Conservation (phyloP, 768 basidiomycete genomes). For the Boletus reticuloceps region DNA sequence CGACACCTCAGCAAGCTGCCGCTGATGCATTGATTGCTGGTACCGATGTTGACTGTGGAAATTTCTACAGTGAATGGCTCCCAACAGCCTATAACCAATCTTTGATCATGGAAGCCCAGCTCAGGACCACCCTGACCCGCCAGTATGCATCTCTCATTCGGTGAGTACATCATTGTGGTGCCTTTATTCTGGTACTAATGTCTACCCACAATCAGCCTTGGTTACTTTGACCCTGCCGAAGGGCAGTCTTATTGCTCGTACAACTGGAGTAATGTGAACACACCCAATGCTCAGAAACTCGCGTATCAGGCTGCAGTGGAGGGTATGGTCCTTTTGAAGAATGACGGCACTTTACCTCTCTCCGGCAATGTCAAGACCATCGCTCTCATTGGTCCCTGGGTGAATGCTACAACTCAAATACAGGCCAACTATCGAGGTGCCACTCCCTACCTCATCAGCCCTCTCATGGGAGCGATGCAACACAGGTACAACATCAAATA, state of each 20-base stretch:
- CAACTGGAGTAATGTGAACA: slow-evolving; percentile 47
- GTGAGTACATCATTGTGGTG: slow-evolving; percentile 21
- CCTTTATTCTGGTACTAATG: background rate
- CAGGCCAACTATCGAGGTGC: slow-evolving; percentile 57
- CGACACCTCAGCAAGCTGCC: slow-evolving; percentile 44
- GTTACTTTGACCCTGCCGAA: slow-evolving; percentile 49
- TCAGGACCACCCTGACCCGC: slow-evolving; percentile 42
- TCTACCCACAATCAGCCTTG: slow-evolving; percentile 38
- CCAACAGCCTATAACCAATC: slow-evolving; percentile 47
- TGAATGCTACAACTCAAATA: slow-evolving; percentile 53
- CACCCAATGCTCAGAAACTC: slow-evolving; percentile 43
- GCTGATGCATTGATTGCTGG: slow-evolving; percentile 52
- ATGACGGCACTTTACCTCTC: slow-evolving; percentile 58
- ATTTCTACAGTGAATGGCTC: slow-evolving; percentile 43
- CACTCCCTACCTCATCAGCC: slow-evolving; percentile 56
- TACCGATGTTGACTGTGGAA: slow-evolving; percentile 56
- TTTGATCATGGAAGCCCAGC: slow-evolving; percentile 42
- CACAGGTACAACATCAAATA: slow-evolving; percentile 48
- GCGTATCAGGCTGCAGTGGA: slow-evolving; percentile 51
- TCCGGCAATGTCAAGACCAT: slow-evolving; percentile 43
- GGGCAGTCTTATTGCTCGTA: slow-evolving; percentile 49
- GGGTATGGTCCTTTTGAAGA: slow-evolving; percentile 61
- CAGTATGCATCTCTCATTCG: slow-evolving; percentile 54
- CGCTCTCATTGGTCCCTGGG: slow-evolving; percentile 60
- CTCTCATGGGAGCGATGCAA: slow-evolving; percentile 45